Conservation (phyloP, 371 early-diverging fungal genomes). For the Thermomucor indicae-seudaticae region DNA sequence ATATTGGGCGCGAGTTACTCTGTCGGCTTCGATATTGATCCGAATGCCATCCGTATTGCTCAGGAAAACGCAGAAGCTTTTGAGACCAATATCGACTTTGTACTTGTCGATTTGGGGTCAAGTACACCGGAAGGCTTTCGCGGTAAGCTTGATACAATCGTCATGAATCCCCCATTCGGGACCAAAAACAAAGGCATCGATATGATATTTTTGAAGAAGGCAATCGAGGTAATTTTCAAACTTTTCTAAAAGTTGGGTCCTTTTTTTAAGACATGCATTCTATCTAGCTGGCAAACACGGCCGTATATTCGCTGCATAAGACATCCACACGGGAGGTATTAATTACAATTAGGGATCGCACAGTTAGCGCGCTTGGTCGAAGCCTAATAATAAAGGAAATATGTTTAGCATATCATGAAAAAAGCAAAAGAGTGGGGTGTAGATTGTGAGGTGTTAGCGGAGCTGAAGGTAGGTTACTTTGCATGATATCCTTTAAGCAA, state of each 20-base stretch:
- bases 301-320: conserved; percentile 83
- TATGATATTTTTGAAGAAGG: conserved; percentile 72
- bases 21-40: conserved; percentile 79
- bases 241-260: not conserved
- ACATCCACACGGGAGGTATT: conserved; percentile 73
- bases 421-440: conserved; percentile 77
- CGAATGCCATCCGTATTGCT: conserved; percentile 73
- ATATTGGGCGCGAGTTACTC: conserved; percentile 66
- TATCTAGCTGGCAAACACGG: conserved; percentile 39
- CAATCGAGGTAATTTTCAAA: conserved; percentile 45
- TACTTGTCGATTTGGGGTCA: conserved; percentile 43
- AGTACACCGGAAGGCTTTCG: conserved; percentile 35
- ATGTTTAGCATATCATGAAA: conserved; percentile 56
- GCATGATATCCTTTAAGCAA: not conserved
- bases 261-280: not conserved
- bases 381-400: too few species aligned
- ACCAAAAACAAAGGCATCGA: conserved; percentile 81
- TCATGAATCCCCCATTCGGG: conserved; percentile 88
- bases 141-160: conserved; percentile 67
- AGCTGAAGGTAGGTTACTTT: conserved; percentile 51
- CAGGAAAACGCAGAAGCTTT: conserved; percentile 65
- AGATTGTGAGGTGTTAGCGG: conserved; percentile 70
- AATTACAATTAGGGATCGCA: not conserved
- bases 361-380: too few species aligned
- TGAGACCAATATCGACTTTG: conserved; percentile 64